Evolutionary conservation across 768 basidiomycete genomes (phyloP), one percentile per base, ranked within the genome.

Genomic region (Gautieria morchelliformis): DNA sequence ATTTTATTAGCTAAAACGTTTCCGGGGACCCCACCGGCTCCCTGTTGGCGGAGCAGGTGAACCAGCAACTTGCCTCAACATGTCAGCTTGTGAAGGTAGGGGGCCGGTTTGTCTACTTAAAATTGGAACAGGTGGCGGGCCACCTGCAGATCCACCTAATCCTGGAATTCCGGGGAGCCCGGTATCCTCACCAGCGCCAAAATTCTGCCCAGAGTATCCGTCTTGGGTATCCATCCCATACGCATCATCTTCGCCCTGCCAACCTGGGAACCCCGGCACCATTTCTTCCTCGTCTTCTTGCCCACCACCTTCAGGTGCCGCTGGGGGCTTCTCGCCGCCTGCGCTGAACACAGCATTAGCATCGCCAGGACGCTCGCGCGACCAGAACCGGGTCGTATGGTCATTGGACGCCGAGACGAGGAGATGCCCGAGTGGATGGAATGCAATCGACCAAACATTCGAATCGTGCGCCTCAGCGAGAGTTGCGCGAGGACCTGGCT

Each of bases 331-430:
- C 74, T 92, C 89, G 15, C 88, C 89, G 6, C 87, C 88, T 8
- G 82, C 85, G 0, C 82, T 82, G 69, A 90, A 90, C 42, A 84
- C 89, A 54, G 80, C 82, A n/a, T 79, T 75, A 1, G 78, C 76
- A 63, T 91, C 89, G n/a, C 90, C 89, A 0, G 90, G 90, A 3
- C 90, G 80, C 66, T 93, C 90, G 64, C 95, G 82, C 49, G 86
- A 85, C 95, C 96, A 98, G 78, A 98, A 99, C n/a, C 94, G 82
- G 6, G 95, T 96, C 5, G 96, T 97, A 73, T 94, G 92, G 75
- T 99, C 96, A 74, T 96, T 98, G n/a, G 89, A 89, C 10, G 87
- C 96, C 60, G 83, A 86, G 60, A 86, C 93, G 64, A 99, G 84
- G 63, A 98, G 79, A 71, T 98, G 94, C 0, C 96, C 95, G 15